Percentiles rank a stretch among this genome's conserved stretches.
Evolutionary conservation across 192 early-diverging fungal species (phyloP).

Genomic region (Backusella tarrabulga): DNA sequence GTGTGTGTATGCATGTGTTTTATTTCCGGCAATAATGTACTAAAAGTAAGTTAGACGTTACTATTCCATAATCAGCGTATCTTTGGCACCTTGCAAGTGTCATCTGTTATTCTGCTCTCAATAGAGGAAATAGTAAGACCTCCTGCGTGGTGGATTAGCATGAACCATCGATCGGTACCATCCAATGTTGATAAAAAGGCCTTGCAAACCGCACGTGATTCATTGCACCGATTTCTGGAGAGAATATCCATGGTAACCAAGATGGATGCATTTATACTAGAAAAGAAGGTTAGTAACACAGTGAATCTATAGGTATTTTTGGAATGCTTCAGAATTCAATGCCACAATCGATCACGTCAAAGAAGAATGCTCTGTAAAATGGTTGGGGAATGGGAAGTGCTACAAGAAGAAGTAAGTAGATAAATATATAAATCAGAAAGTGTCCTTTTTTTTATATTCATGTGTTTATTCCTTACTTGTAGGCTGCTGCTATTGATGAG

Average conservation of each 20-base stretch:
- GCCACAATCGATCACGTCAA: conserved; percentile 63
- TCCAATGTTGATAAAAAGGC: not conserved
- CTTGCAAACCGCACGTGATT: conserved; percentile 3
- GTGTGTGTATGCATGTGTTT: not conserved
- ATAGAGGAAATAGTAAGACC: conserved; percentile 23
- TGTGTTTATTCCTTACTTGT: not conserved
- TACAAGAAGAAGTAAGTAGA: conserved; percentile 50
- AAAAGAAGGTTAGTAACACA: not conserved
- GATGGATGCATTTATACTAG: not conserved
- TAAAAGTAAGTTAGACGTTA: conserved; percentile 32
- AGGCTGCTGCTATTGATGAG: conserved; percentile 24
- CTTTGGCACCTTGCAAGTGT: conserved; percentile 34
- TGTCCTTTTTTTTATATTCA: not conserved
- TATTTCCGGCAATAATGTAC: not conserved
- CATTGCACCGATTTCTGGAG: conserved; percentile 19
- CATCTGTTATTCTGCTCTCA: conserved; percentile 6
- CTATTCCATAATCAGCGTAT: conserved; percentile 38
- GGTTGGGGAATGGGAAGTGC: conserved; percentile 53
- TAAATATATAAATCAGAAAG: not conserved
- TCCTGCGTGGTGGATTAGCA: conserved; percentile 30
- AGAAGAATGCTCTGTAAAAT: conserved; percentile 57
- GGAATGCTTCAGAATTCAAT: conserved; percentile 50
- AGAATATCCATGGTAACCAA: conserved; percentile 18
- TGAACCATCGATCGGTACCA: not conserved
- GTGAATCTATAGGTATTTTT: conserved; percentile 41